Evolutionary conservation across 495 filamentous ascomycete genomes (phyloP), one percentile per base, ranked within the genome.

Genomic region (Penicillium egyptiacum): DNA sequence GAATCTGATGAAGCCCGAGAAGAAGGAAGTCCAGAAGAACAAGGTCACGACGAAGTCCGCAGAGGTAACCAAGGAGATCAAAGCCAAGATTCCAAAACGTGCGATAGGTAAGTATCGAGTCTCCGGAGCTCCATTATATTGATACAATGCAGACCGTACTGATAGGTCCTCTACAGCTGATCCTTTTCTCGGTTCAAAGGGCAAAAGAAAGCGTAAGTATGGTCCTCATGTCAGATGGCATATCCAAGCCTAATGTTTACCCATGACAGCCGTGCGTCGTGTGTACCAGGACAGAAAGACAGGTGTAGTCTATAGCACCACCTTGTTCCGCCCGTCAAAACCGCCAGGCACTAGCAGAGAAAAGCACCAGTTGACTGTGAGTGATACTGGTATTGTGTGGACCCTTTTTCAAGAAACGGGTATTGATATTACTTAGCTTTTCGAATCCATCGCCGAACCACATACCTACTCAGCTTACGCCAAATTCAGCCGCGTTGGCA

Each of bases 401-500:
- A 50, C 14, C 0, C 16, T 5, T 23, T 8, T n/a, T 16, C 11
- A 28, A 42, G 33, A 0, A 17, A 39, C 25, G 31, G 12, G 30
- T 25, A 60, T 52, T 54, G 12, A 56, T 44, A 42, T 53, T 17
- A 19, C 28, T 2, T 55, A 85, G 83, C 68, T 86, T 55, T 86
- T 77, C 61, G 77, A 84, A 61, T 73, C 78, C 0, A 69, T 77
- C 57, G 58, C 71, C 8, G 42, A 63, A 5, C 82, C 82, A 2
- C 68, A 72, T 50, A 69, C 64, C 16, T 87, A 85, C 64, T 66
- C 74, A 9, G 61, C 70, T 3, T 70, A 69, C 30, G 58, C 63
- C 44, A 76, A 69, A 46, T 78, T 74, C 51, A 71, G 61, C 20
- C 64, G 71, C 0, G 56, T 63, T 3, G 74, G 76, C 0, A 60